These are phyloP conservation scores for Apodospora peruviana DNA, from an alignment of 495 filamentous ascomycete species.

Conservation along the genomic window DNA sequence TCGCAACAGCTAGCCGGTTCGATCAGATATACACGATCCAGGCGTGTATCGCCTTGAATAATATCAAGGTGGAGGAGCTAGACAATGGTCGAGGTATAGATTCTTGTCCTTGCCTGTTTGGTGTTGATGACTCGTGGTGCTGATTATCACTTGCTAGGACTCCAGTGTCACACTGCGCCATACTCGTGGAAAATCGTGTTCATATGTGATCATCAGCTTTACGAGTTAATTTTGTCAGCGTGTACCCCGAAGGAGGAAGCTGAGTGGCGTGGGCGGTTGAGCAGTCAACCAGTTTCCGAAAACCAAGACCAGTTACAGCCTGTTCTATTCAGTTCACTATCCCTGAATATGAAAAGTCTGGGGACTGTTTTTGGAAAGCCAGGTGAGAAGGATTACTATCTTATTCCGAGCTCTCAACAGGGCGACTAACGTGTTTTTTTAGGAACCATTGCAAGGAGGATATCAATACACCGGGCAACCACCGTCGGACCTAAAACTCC, in stretches of 20 bases:
- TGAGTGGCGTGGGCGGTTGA: slow-evolving; percentile 61
- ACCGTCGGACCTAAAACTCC: slow-evolving; percentile 58
- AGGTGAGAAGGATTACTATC: slow-evolving; percentile 25
- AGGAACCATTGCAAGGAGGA: slow-evolving; percentile 66
- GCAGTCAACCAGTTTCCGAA: slow-evolving; percentile 29
- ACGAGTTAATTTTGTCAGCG: slow-evolving; percentile 82
- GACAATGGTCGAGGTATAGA: slow-evolving; percentile 76
- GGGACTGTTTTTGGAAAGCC: slow-evolving; percentile 67
- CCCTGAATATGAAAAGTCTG: slow-evolving; percentile 65
- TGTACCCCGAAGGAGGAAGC: slow-evolving; percentile 78
- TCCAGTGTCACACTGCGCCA: slow-evolving; percentile 78
- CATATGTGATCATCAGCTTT: slow-evolving; percentile 66
- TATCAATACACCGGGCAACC: slow-evolving; percentile 74
- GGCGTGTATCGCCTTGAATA: slow-evolving; percentile 65
- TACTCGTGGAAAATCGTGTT: slow-evolving; percentile 95
- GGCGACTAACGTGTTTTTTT: slow-evolving; percentile 7
- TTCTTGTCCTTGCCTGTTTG: neutral
- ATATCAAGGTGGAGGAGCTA: slow-evolving; percentile 66
- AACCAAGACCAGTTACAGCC: slow-evolving; percentile 38
- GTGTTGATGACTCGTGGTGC: neutral
- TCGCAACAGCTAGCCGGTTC: slow-evolving; percentile 60
- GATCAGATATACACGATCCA: slow-evolving; percentile 64
- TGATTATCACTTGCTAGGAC: slow-evolving; percentile 45
- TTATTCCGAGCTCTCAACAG: too few relatives aligned
- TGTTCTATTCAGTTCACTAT: slow-evolving; percentile 52